Evolutionary conservation across 140 eudicot genomes (phyloP), one percentile per base, ranked within the genome.

Genomic region (Senecio squalidus): DNA sequence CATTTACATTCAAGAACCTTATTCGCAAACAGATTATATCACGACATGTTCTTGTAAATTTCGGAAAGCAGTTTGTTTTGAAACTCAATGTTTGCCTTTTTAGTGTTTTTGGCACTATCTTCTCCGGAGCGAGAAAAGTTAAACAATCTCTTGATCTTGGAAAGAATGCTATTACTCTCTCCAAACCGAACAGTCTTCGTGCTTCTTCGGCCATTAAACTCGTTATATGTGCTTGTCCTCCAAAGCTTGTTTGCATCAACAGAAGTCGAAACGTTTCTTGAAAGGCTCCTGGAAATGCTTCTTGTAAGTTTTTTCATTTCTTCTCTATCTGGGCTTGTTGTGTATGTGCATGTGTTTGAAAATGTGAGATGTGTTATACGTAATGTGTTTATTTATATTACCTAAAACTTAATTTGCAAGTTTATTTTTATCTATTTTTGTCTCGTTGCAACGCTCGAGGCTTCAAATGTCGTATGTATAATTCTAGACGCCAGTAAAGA

Each of bases 211-310:
- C 63, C 63, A 8, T 65, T 62, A n/a, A 48, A 52, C 11, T 31
- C 28, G 0, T 55, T 28, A 38, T 40, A 40, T 3, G 52, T 26
- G 40, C 45, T 54, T 3, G 55, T 54, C 27, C 62, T 43, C 72
- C 64, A 66, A 18, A 39, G 29, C 72, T 25, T 40, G 63, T 41
- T 66, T 29, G 20, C 55, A 1, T 66, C 55, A 18, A 27, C 6
- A 0, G 72, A 54, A 66, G 17, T 66, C 55, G 72, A 66, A 53
- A 66, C 55, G 24, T 63, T 66, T 66, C 63, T 66, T 14, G 71
- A 66, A 53, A 66, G 55, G 15, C 29, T 17, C 28, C 55, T 38
- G 0, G 61, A 64, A 51, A 51, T 36, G 38, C 51, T 50, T 64
- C 53, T 25, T 24, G 27, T 4, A 4, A 51, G 62, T 20, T 52